Evolutionary conservation across 768 basidiomycete genomes (phyloP), one percentile per base, ranked within the genome.

Genomic region (Mycena olivaceomarginata): DNA sequence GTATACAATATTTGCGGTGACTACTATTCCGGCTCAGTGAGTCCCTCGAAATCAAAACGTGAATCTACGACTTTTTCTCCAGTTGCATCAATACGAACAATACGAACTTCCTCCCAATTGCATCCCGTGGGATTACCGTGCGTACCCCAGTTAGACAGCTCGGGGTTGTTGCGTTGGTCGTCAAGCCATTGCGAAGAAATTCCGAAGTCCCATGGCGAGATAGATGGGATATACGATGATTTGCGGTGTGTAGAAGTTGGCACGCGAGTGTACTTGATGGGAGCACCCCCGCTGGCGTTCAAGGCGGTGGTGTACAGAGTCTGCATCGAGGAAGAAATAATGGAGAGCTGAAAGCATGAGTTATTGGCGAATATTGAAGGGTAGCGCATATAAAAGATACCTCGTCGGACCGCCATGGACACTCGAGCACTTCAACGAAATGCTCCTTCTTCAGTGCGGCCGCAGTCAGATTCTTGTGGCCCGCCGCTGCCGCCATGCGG

Each of bases 141-240:
- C 5, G 20, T 60, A n/a, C 22, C 41, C 70, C 70, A 70, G 15
- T 70, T 59, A 1, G 4, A 39, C 5, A 70, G 16, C 16, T 40
- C 16, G 4, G 70, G 62, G 39, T 51, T 9, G 2, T 25, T 25
- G 2, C 15, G 46, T 0, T 48, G 11, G 11, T n/a, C n/a, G 13
- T 64, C 46, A 5, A 64, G 51, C 70, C 70, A 72, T 7, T 20
- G 4, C 0, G 5, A 5, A 3, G 25, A 13, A 5, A 72, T 72
- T 25, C 70, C 70, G 63, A 72, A 64, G 15, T 72, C 37, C 15
- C 25, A 72, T 5, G 70, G 70, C 16, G 70, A 20, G 12, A 64
- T 15, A 4, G 4, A 5, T 5, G 70, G 70, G n/a, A 72, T 43
- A 37, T 60, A 60, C 45, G 11, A 12, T 6, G 62, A 72, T 9